Evolutionary conservation across 306 rosid species (phyloP).

Genomic region (Delonix regia): DNA sequence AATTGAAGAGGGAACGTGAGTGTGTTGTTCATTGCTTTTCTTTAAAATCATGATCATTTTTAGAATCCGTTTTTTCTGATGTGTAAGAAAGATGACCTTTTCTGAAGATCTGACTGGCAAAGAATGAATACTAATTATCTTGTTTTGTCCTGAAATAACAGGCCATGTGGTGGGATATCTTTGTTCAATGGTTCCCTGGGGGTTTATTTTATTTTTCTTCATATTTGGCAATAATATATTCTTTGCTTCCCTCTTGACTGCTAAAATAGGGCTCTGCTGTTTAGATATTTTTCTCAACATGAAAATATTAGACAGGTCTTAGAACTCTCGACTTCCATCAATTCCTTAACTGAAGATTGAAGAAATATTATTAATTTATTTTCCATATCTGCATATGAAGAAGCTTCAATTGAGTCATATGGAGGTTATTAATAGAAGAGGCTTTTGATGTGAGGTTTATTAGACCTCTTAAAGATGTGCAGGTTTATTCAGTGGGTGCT

Average conservation of each 20-base stretch:
- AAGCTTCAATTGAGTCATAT: background rate
- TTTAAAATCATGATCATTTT: background rate
- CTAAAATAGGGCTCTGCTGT: background rate
- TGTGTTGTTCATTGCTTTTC: slow-evolving; percentile 33
- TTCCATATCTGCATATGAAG: background rate
- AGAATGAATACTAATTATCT: too few relatives aligned
- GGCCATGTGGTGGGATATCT: background rate
- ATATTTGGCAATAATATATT: background rate
- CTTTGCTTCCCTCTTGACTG: background rate
- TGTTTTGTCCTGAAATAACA: too few relatives aligned
- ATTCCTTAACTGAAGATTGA: background rate
- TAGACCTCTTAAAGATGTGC: background rate
- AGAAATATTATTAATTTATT: background rate
- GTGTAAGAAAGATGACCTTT: background rate
- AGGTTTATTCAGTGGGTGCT: background rate
- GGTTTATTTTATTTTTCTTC: background rate
- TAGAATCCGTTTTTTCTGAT: background rate
- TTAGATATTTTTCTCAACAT: background rate
- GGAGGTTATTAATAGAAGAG: background rate
- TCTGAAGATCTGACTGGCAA: background rate
- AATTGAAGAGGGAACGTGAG: slow-evolving; percentile 99
- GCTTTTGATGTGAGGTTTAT: background rate
- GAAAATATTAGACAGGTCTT: background rate
- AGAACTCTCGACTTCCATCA: background rate
- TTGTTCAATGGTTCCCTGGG: background rate